These are phyloP conservation scores for Leishmania gerbilli DNA, from an alignment of 208 protist genomes.

Conservation along the genomic window DNA sequence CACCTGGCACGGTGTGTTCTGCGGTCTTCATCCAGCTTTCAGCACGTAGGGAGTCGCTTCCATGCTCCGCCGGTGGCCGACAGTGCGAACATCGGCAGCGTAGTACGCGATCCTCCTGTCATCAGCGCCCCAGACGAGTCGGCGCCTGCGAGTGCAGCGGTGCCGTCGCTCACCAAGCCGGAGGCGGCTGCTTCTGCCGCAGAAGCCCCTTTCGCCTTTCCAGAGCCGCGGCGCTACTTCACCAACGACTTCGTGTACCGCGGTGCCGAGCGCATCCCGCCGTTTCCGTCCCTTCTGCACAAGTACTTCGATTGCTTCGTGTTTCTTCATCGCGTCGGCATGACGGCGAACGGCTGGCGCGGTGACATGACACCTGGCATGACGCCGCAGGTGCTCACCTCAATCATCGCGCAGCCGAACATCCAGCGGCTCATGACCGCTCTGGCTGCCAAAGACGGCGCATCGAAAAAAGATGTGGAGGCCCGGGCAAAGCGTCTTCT, in stretches of 20 bases:
- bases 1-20: constrained; percentile 40
- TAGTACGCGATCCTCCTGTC: background rate
- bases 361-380: constrained; percentile 49
- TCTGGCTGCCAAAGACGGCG: constrained; percentile 46
- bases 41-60: background rate
- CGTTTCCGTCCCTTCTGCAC: constrained; percentile 36
- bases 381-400: constrained; percentile 40
- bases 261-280: constrained; percentile 37
- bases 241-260: constrained; percentile 66
- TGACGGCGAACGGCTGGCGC: constrained; percentile 45
- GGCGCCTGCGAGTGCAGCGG: background rate
- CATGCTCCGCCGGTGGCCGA: background rate
- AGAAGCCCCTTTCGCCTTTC: constrained; percentile 29
- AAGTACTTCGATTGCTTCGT: constrained; percentile 29
- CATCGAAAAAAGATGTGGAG: constrained; percentile 38
- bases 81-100: constrained; percentile 16
- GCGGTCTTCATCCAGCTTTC: background rate
- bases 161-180: background rate
- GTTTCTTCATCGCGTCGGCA: constrained; percentile 52
- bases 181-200: background rate
- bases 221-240: constrained; percentile 46
- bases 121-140: background rate
- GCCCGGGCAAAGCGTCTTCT: constrained; percentile 66
- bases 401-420: constrained; percentile 63
- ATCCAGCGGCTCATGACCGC: constrained; percentile 52